phyloP scores from a whole-genome alignment of 306 rosid genomes.

The Inga leiocalycina region DNA sequence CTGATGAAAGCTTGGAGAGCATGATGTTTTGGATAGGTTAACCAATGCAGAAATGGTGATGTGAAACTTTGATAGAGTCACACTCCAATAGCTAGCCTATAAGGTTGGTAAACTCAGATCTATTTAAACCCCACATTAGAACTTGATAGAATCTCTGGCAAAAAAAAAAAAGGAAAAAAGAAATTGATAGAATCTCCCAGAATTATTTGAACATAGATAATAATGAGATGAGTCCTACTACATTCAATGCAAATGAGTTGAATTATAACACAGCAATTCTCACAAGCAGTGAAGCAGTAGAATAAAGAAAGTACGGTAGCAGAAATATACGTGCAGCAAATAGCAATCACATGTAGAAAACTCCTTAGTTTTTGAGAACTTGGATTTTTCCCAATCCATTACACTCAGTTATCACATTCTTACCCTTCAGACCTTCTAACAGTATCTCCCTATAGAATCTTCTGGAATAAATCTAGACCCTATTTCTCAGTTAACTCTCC shows the following conservation, averaged over 20 bases:
- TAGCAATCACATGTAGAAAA: background rate
- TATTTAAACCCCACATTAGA: background rate
- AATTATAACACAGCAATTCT: too few species aligned
- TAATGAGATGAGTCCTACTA: background rate
- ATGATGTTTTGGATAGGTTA: constrained; percentile 14
- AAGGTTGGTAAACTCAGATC: background rate
- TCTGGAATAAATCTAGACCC: background rate
- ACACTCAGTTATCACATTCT: background rate
- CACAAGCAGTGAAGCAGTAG: background rate
- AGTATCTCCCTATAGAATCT: background rate
- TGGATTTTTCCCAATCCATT: background rate
- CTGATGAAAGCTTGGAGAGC: background rate
- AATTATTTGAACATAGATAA: background rate
- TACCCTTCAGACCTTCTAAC: background rate
- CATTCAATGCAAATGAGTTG: background rate
- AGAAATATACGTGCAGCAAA: background rate
- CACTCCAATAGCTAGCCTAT: background rate
- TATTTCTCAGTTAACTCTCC: background rate
- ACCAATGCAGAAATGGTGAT: constrained; percentile 2
- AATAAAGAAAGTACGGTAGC: background rate
- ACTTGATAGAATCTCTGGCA: background rate
- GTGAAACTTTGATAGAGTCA: background rate
- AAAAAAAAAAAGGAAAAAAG: background rate
- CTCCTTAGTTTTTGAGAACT: background rate
- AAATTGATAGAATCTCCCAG: background rate